Percentiles rank a stretch among this genome's conserved stretches.
phyloP scores from a whole-genome alignment of 768 basidiomycete species.

The Mycena belliarum region DNA sequence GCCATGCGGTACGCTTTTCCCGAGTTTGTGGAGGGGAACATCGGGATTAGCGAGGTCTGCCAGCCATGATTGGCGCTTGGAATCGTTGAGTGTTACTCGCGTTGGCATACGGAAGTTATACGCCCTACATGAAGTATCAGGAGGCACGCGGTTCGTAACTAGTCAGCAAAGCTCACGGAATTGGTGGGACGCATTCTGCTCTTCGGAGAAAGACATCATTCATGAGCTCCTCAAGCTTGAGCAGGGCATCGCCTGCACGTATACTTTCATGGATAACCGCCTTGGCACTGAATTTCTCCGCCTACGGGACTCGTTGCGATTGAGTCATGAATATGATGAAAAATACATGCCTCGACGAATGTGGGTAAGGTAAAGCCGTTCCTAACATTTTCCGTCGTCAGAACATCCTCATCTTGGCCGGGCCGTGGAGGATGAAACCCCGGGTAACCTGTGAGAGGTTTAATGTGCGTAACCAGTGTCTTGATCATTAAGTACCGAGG shows the following conservation, averaged over 20 bases:
- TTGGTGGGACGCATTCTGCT: conserved; percentile 51
- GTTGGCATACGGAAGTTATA: conserved; percentile 79
- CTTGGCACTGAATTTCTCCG: conserved; percentile 64
- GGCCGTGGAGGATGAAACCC: conserved; percentile 78
- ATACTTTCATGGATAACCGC: conserved; percentile 52
- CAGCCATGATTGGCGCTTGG: conserved; percentile 82
- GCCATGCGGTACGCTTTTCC: conserved; percentile 84
- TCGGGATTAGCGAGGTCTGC: conserved; percentile 78
- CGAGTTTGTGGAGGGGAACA: conserved; percentile 78
- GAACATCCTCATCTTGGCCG: conserved; percentile 72
- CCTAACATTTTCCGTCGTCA: conserved; percentile 66
- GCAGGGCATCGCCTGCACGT: conserved; percentile 51
- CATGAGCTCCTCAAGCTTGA: conserved; percentile 73
- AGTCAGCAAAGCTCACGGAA: conserved; percentile 56
- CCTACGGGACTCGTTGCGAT: conserved; percentile 35
- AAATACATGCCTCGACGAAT: conserved; percentile 56
- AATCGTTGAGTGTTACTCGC: conserved; percentile 79
- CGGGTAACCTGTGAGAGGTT: conserved; percentile 55
- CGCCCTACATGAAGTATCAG: conserved; percentile 37
- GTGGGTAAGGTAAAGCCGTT: conserved; percentile 58
- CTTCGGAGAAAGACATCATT: conserved; percentile 71
- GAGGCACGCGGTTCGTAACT: not conserved
- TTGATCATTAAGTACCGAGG: conserved; percentile 49
- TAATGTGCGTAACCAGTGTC: not conserved
- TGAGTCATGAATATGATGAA: not conserved